A percentile compares a stretch with the other conserved stretches of the same genome.
Evolutionary conservation across 805 yeast genomes (phyloP).

Genomic region (Brettanomyces custersianus): DNA sequence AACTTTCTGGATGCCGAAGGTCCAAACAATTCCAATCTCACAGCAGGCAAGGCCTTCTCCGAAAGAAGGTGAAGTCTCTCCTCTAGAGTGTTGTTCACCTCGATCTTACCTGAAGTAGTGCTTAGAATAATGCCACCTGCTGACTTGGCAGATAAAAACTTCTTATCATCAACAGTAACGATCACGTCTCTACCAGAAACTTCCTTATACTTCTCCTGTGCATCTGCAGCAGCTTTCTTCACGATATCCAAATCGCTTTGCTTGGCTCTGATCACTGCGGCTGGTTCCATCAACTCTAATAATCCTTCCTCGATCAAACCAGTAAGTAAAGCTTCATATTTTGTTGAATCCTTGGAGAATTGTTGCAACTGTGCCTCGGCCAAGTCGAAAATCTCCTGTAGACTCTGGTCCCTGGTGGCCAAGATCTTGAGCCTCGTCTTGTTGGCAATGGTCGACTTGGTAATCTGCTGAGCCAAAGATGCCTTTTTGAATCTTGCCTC

Average conservation of each 20-base stretch:
- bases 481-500: constrained; percentile 86
- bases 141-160: constrained; percentile 49
- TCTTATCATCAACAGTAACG: constrained; percentile 45
- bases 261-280: constrained; percentile 57
- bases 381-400: constrained; percentile 63
- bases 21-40: constrained; percentile 85
- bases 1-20: constrained; percentile 80
- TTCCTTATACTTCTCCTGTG: constrained; percentile 54
- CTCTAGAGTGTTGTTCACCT: constrained; percentile 86
- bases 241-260: constrained; percentile 55
- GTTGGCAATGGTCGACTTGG: constrained; percentile 91
- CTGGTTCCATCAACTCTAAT: constrained; percentile 63
- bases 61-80: constrained; percentile 82
- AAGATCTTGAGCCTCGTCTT: constrained; percentile 89
- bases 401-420: constrained; percentile 73
- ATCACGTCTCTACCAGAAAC: constrained; percentile 50
- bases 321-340: constrained; percentile 61
- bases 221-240: constrained; percentile 51
- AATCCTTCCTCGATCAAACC: constrained; percentile 76
- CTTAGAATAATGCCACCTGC: constrained; percentile 82
- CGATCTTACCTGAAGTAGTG: constrained; percentile 72
- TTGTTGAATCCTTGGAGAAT: constrained; percentile 42
- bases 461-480: constrained; percentile 85
- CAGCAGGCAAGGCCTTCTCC: constrained; percentile 83
- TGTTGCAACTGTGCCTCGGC: constrained; percentile 57